Evolutionary conservation across 257 asterid species (phyloP).

Genomic region (Osmanthus fragrans): DNA sequence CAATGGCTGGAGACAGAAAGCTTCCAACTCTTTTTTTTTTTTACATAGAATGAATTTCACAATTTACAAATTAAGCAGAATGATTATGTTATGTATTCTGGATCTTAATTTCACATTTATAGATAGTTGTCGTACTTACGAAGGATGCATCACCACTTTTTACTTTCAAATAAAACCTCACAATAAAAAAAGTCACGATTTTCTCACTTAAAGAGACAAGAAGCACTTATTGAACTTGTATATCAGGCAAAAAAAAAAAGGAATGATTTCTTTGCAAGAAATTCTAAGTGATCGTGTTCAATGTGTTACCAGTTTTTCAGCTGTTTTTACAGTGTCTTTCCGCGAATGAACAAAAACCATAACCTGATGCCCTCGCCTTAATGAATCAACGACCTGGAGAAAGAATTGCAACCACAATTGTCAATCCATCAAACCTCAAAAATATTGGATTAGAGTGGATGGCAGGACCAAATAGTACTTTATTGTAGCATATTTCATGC

Average conservation of each 20-base stretch:
- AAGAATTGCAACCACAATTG: slow-evolving; percentile 14
- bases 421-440: slow-evolving; percentile 16
- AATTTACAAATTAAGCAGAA: not conserved
- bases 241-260: not conserved
- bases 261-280: slow-evolving; percentile 1
- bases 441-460: slow-evolving; percentile 14
- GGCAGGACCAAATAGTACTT: slow-evolving; percentile 47
- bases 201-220: not conserved
- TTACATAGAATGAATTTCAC: not conserved
- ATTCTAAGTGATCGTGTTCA: slow-evolving; percentile 1
- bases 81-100: not conserved
- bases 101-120: not conserved
- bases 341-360: slow-evolving; percentile 99
- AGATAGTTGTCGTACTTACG: not conserved
- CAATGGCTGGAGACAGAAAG: not conserved
- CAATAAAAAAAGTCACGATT: not conserved
- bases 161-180: not conserved
- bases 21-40: not conserved
- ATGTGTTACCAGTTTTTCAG: slow-evolving; percentile 77
- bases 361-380: slow-evolving; percentile 88
- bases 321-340: slow-evolving; percentile 95
- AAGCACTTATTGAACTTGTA: not conserved
- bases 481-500: slow-evolving; percentile 88
- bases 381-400: slow-evolving; percentile 77
- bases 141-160: not conserved